Conservation (phyloP, 23 red algal species). For the Agarophyton chilense region DNA sequence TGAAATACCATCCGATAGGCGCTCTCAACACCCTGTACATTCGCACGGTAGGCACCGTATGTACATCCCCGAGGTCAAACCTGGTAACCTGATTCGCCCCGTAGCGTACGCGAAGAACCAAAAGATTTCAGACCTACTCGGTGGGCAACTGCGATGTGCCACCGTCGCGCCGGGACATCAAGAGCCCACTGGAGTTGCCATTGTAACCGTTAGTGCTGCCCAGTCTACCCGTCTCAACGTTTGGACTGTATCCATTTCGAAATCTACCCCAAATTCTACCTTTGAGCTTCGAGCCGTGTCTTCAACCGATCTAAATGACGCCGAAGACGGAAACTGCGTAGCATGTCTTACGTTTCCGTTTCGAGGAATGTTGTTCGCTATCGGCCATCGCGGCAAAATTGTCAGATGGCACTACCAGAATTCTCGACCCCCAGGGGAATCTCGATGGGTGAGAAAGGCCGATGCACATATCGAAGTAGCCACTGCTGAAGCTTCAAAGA, state of each 20-base stretch:
- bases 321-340: constrained; percentile 62
- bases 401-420: constrained; percentile 51
- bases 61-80: neutral
- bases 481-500: neutral
- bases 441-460: constrained; percentile 11
- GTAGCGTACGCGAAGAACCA: constrained; percentile 31
- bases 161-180: constrained; percentile 60
- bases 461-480: constrained; percentile 26
- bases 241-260: constrained; percentile 53
- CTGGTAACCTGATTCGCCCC: neutral
- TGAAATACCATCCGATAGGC: constrained; percentile 15
- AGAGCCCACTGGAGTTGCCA: constrained; percentile 40
- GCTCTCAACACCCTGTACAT: neutral
- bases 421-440: constrained; percentile 13
- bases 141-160: constrained; percentile 50
- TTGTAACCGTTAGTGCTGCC: constrained; percentile 56
- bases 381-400: constrained; percentile 55
- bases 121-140: constrained; percentile 36
- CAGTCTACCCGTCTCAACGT: constrained; percentile 46
- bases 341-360: constrained; percentile 30
- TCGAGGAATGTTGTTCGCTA: constrained; percentile 58
- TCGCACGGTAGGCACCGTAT: neutral
- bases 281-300: constrained; percentile 32
- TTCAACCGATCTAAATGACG: constrained; percentile 12
- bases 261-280: neutral